Evolutionary conservation across 331 rosid genomes (phyloP), one percentile per base, ranked within the genome.

Genomic region (Quercus lobata): DNA sequence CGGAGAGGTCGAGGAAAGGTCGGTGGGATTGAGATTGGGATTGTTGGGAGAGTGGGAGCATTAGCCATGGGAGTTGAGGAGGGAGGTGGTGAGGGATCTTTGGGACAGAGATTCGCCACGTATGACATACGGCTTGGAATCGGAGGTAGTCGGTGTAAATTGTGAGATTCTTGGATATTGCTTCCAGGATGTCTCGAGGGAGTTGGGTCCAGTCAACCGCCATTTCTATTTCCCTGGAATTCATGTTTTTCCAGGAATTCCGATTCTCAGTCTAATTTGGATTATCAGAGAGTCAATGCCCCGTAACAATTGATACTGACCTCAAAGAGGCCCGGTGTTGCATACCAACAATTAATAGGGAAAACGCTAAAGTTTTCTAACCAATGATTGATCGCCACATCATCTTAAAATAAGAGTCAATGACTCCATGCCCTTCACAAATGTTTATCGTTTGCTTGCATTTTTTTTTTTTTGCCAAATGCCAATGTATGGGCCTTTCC

Each of bases 41-140:
- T 14, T 11, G 54, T 11, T 54, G 83, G 27, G 69, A 72, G 4
- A 69, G 86, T 46, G 93, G 88, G 30, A 91, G 90, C 85, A 91
- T 84, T 63, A 89, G 92, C 83, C 91, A 93, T 0, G 96, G 97
- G 52, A 89, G 92, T 62, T 93, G 96, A 4, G 92, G 91, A 60
- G 90, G 90, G 22, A 93, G 97, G 71, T 84, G 86, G 54, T 17
- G 35, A 44, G 94, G 97, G 71, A 41, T 81, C 71, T 79, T 71
- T 12, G 87, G 87, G 46, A 83, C 55, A 21, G 86, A 82, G 22
- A 83, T 72, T 35, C 81, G 89, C 88, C 91, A 91, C 71, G 72
- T 87, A n/a, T 60, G 82, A 58, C 92, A 91, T 1, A 88, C 87
- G 46, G 52, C 74, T 25, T 91, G 85, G 74, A 88, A 88, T 76